These are phyloP conservation scores for Auriscalpium vulgare DNA, from an alignment of 768 basidiomycete genomes.

Conservation along the genomic window DNA sequence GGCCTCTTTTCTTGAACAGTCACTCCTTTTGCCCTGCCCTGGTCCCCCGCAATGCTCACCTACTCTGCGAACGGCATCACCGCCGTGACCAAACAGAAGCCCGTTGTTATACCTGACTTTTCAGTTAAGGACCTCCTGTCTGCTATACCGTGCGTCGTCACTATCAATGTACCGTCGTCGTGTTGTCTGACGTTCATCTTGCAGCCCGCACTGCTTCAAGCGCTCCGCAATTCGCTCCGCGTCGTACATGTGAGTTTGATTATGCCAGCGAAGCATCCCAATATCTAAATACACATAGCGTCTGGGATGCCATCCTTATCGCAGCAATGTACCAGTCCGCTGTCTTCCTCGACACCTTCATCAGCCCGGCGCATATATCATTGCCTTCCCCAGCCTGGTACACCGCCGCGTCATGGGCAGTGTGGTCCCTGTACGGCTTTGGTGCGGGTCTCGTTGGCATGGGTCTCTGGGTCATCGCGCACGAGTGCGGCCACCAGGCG, in stretches of 20 bases:
- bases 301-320: constrained; percentile 72
- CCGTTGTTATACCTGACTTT: constrained; percentile 71
- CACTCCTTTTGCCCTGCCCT: no score
- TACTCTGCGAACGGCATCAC: constrained; percentile 10
- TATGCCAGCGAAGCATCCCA: constrained; percentile 1
- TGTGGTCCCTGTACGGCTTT: constrained; percentile 82
- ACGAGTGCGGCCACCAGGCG: constrained; percentile 94
- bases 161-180: constrained; percentile 1
- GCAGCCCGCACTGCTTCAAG: constrained; percentile 79
- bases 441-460: constrained; percentile 80
- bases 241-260: constrained; percentile 57
- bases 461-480: constrained; percentile 90
- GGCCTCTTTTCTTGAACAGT: no score
- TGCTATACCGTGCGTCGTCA: constrained; percentile 58
- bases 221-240: constrained; percentile 79
- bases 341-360: constrained; percentile 53
- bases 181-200: neutral
- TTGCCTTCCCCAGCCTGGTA: constrained; percentile 59
- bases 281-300: constrained; percentile 30
- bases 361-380: constrained; percentile 44
- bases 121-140: constrained; percentile 81
- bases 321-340: constrained; percentile 60
- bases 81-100: constrained; percentile 41
- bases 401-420: constrained; percentile 47
- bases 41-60: constrained; percentile 10